These are phyloP conservation scores for Rubia tinctorum DNA, from an alignment of 305 asterid species.

Conservation along the genomic window DNA sequence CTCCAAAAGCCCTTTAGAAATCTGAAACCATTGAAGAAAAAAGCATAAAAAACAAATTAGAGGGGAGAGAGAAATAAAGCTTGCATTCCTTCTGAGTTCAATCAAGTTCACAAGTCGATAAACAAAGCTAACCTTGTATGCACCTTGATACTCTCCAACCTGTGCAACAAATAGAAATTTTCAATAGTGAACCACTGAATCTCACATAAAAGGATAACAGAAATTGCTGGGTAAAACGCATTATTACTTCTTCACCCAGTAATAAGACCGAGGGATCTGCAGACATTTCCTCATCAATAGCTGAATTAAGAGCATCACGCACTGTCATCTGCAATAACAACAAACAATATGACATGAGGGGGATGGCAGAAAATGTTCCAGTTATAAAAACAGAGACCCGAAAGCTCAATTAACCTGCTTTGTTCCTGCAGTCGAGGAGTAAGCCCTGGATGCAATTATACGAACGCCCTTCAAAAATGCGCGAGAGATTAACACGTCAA, in stretches of 20 bases:
- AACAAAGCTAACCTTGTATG: constrained; percentile 68
- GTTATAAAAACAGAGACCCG: neutral
- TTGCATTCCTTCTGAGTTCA: neutral
- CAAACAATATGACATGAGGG: neutral
- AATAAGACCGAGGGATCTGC: constrained; percentile 85
- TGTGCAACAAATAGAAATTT: constrained; percentile 24
- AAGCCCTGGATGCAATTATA: constrained; percentile 31
- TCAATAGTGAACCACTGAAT: constrained; percentile 19
- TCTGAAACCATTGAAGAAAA: constrained; percentile 32
- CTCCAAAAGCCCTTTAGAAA: constrained; percentile 76
- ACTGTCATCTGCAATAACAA: constrained; percentile 68
- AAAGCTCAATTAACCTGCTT: constrained; percentile 29
- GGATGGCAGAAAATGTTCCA: neutral
- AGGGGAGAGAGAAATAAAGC: neutral
- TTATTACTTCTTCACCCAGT: constrained; percentile 97
- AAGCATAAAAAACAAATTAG: neutral
- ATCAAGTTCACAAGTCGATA: constrained; percentile 3
- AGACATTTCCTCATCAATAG: constrained; percentile 94
- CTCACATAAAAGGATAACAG: neutral
- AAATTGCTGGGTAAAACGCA: neutral
- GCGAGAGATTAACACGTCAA: neutral
- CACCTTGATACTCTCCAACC: constrained; percentile 99
- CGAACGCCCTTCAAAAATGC: constrained; percentile 26
- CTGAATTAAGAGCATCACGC: constrained; percentile 91
- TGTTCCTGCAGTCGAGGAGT: constrained; percentile 29